phyloP scores from a whole-genome alignment of 495 filamentous ascomycete species.

The Clavariopsis aquatica region DNA sequence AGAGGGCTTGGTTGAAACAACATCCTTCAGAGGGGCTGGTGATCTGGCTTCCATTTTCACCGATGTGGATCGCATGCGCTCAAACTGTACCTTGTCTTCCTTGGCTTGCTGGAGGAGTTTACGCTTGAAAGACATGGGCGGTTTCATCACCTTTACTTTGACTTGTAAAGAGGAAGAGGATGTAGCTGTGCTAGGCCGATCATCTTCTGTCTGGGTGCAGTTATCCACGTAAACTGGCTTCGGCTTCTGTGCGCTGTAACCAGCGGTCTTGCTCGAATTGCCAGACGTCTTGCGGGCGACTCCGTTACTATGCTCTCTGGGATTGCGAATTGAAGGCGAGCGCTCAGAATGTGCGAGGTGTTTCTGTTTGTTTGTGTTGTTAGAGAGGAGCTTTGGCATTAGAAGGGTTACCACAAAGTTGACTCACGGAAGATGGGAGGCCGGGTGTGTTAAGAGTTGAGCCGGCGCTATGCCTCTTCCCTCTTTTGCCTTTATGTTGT shows the following conservation, averaged over 20 bases:
- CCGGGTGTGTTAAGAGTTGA: conserved; percentile 49
- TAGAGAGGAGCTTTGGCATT: no score
- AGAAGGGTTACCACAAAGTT: conserved; percentile 3
- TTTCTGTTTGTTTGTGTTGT: conserved; percentile 34
- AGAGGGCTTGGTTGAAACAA: conserved; percentile 22
- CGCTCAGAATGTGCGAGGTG: conserved; percentile 40
- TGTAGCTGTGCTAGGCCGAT: conserved; percentile 5
- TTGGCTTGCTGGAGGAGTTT: conserved; percentile 27
- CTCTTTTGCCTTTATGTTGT: conserved; percentile 56
- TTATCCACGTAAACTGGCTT: conserved; percentile 34
- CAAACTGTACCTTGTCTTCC: conserved; percentile 28
- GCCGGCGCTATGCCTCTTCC: conserved; percentile 63
- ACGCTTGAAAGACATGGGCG: conserved; percentile 25
- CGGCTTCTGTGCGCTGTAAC: conserved; percentile 8
- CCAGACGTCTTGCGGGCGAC: conserved; percentile 31
- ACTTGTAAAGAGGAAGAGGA: neutral
- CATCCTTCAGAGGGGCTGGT: conserved; percentile 29
- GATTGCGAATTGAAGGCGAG: conserved; percentile 26
- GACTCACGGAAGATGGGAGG: conserved; percentile 39
- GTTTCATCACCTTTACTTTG: conserved; percentile 10
- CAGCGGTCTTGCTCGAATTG: conserved; percentile 23
- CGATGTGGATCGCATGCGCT: conserved; percentile 29
- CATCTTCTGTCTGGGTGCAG: conserved; percentile 36
- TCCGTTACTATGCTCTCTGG: conserved; percentile 25
- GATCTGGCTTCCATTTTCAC: conserved; percentile 33